Base-by-base conservation (phyloP, 164 flowering plant genomes). In the Liquidambar formosana region DNA sequence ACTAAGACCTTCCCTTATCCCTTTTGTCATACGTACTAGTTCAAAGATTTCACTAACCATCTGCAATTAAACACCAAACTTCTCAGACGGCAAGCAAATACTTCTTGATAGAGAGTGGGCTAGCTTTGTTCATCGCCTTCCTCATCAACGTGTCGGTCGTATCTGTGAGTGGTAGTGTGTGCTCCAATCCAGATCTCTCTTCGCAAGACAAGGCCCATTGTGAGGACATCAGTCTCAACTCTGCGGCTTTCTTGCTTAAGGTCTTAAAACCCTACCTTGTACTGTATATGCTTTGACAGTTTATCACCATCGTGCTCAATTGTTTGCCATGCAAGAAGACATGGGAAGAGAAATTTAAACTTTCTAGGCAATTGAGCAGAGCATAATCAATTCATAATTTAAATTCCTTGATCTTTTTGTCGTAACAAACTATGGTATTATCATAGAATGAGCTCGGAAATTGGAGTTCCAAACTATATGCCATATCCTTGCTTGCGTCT, bases 141-240 rank as follows among this genome's bases (percentile, higher is more conserved):
- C 41, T 64, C n/a, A 64, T 64, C 10, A 64, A 64, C 13, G 56
- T 64, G n/a, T 56, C 67, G 1, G 67, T 61, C 4, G 25, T 61
- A 19, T 61, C 64, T 2, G 64, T 61, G 46, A 61, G 47, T 43
- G 64, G 64, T 14, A n/a, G 64, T 43, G 64, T 61, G 22, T 61
- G 64, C 64, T 61, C 47, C 25, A 61, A 61, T 38, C 44, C 44
- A 38, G 15, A 28, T 60, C 8, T 38, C 8, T 14, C 63, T 13
- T 38, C 48, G n/a, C 26, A 61, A 43, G 38, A 10, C 48, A 19
- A 61, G 48, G 64, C 19, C 13, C 64, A 61, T 10, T 61, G 64
- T 25, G 14, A 41, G 13, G 13, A 61, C 1, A 61, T 61, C 46
- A 61, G 48, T 21, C 64, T 61, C 48, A 15, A 21, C 10, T 61